phyloP scores from a whole-genome alignment of 345 rosid species.

The Aegle marmelos region DNA sequence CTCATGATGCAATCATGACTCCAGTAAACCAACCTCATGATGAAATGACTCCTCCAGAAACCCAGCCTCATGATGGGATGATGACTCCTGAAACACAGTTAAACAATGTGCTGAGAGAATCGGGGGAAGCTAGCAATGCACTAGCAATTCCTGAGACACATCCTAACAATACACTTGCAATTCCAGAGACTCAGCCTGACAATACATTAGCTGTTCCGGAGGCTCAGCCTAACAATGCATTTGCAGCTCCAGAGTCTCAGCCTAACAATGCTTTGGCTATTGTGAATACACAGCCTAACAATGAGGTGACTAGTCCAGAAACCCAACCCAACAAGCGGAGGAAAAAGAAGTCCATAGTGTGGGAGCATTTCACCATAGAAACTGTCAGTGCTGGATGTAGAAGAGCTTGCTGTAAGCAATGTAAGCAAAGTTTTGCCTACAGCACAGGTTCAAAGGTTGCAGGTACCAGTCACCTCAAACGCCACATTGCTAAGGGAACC shows the following conservation, averaged over 20 bases:
- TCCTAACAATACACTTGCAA: conserved; percentile 5
- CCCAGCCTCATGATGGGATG: neutral
- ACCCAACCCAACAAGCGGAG: conserved; percentile 54
- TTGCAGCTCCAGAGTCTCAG: neutral
- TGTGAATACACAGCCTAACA: conserved; percentile 16
- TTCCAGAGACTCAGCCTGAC: neutral
- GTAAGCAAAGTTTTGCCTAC: conserved; percentile 98
- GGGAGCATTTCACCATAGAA: conserved; percentile 91
- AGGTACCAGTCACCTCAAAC: conserved; percentile 94
- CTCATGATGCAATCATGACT: neutral
- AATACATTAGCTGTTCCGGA: conserved; percentile 5
- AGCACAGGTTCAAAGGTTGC: conserved; percentile 93
- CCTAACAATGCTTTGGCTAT: conserved; percentile 12
- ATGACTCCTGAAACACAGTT: neutral
- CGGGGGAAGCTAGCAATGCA: neutral
- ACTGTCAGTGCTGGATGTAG: conserved; percentile 63
- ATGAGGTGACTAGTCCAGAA: conserved; percentile 35
- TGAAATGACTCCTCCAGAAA: neutral
- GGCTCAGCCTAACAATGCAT: conserved; percentile 19
- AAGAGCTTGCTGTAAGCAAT: conserved; percentile 87
- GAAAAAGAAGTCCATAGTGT: conserved; percentile 88
- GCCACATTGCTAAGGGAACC: conserved; percentile 87
- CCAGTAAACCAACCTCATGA: neutral
- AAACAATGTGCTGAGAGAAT: neutral
- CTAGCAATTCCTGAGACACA: neutral